A percentile compares a stretch with the other conserved stretches of the same genome.
Evolutionary conservation across 208 protist species (phyloP).

Genomic region (Porcisia deanei): DNA sequence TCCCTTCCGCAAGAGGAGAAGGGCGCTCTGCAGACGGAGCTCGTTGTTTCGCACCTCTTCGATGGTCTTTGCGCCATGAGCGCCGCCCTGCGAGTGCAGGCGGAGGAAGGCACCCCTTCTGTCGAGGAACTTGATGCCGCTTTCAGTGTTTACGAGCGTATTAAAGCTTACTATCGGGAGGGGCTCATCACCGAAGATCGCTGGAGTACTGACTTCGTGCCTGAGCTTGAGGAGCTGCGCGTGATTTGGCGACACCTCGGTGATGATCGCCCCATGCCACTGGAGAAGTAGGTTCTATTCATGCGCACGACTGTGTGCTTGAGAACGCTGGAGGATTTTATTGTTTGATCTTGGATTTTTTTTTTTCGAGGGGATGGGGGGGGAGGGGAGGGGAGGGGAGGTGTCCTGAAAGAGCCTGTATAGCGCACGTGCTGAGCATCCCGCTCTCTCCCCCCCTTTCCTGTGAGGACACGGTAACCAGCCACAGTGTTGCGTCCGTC

Average conservation of each 20-base stretch:
- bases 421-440: background rate
- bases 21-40: slow-evolving; percentile 24
- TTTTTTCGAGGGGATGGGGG: background rate
- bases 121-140: slow-evolving; percentile 40
- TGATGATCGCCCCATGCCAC: slow-evolving; percentile 26
- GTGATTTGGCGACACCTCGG: slow-evolving; percentile 37
- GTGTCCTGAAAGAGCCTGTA: background rate
- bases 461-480: background rate
- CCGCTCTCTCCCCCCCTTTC: background rate
- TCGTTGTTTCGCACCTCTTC: slow-evolving; percentile 40
- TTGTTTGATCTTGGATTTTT: too few relatives aligned
- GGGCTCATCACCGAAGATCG: slow-evolving; percentile 25
- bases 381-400: background rate
- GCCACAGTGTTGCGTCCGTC: background rate
- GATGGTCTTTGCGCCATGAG: slow-evolving; percentile 62
- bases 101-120: slow-evolving; percentile 24
- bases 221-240: slow-evolving; percentile 55
- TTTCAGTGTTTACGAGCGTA: slow-evolving; percentile 38
- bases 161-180: slow-evolving; percentile 15
- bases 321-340: too few relatives aligned
- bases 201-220: slow-evolving; percentile 53
- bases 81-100: slow-evolving; percentile 49
- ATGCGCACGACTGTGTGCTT: background rate
- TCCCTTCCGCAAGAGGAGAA: slow-evolving; percentile 30
- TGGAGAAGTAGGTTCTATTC: background rate